A percentile compares a stretch with the other conserved stretches of the same genome.
Conservation (phyloP, 139 green algal genomes). For the Chlorella sorokiniana region DNA sequence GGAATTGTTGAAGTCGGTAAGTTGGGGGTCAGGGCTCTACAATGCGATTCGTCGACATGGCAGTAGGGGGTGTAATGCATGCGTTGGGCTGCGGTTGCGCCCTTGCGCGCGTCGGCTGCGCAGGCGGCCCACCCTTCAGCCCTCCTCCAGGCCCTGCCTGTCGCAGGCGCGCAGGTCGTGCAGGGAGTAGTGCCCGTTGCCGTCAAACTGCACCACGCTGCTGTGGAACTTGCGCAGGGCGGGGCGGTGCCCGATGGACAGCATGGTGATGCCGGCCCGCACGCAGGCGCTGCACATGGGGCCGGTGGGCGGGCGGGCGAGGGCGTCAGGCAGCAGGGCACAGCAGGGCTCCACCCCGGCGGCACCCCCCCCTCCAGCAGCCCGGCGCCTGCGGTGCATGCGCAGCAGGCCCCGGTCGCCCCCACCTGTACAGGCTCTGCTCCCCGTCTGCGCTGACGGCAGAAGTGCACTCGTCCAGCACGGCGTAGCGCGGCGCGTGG, state of each 20-base stretch:
- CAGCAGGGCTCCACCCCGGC: no score
- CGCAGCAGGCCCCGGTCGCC: not conserved
- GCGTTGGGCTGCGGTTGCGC: no score
- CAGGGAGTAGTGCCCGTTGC: not conserved
- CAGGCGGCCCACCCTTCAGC: not conserved
- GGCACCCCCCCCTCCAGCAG: no score
- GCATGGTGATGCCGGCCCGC: slow-evolving; percentile 80
- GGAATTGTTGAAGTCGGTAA: no score
- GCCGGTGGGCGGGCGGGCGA: not conserved
- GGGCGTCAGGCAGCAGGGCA: not conserved
- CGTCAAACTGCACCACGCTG: slow-evolving; percentile 42
- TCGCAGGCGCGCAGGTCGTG: slow-evolving; percentile 31
- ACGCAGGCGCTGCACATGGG: slow-evolving; percentile 47
- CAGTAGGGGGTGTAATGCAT: no score
- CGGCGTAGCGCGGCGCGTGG: slow-evolving; percentile 80
- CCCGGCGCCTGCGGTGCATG: no score
- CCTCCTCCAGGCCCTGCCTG: slow-evolving; percentile 28
- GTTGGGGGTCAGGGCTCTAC: no score
- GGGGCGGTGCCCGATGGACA: slow-evolving; percentile 90
- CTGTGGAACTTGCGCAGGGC: slow-evolving; percentile 45
- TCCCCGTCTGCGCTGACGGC: slow-evolving; percentile 82
- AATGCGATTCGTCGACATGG: no score
- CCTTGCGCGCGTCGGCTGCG: not conserved
- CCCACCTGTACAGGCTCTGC: slow-evolving; percentile 60
- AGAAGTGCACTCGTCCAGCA: slow-evolving; percentile 92